phyloP scores from a whole-genome alignment of 2,329 filamentous ascomycete species.

The Basipetospora sp. region DNA sequence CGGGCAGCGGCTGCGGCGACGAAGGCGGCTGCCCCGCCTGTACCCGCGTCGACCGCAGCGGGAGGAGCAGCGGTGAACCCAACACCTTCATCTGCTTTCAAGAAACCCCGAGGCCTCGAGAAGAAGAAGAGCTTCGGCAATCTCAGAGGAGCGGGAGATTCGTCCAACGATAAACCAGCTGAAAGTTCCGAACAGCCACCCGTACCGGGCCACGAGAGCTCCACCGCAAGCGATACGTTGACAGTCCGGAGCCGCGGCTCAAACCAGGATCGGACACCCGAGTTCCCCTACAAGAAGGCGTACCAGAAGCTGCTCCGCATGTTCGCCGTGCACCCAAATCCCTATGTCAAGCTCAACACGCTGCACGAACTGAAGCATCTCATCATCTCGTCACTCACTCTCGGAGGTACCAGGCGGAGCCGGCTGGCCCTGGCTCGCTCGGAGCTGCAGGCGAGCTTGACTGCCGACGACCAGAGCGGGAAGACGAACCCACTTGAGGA shows the following conservation, averaged over 20 bases:
- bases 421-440: constrained; percentile 22
- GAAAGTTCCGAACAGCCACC: too few relatives aligned
- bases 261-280: constrained; percentile 15
- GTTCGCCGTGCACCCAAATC: constrained; percentile 81
- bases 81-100: constrained; percentile 20
- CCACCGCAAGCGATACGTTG: constrained; percentile 20
- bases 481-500: constrained; percentile 37
- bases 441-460: constrained; percentile 12
- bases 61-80: constrained; percentile 17
- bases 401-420: constrained; percentile 23
- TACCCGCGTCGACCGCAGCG: constrained; percentile 19
- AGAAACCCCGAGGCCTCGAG: constrained; percentile 39
- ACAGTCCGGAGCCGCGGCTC: constrained; percentile 16
- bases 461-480: constrained; percentile 14
- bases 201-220: constrained; percentile 27
- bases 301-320: constrained; percentile 68
- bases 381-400: constrained; percentile 53
- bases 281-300: constrained; percentile 68
- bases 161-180: neutral
- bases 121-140: constrained; percentile 58
- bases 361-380: constrained; percentile 72
- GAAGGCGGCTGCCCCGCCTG: constrained; percentile 6
- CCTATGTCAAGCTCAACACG: constrained; percentile 69
- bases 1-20: constrained; percentile 16
- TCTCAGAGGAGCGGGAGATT: constrained; percentile 18